phyloP scores from a whole-genome alignment of 306 rosid species.

The Begonia masoniana region DNA sequence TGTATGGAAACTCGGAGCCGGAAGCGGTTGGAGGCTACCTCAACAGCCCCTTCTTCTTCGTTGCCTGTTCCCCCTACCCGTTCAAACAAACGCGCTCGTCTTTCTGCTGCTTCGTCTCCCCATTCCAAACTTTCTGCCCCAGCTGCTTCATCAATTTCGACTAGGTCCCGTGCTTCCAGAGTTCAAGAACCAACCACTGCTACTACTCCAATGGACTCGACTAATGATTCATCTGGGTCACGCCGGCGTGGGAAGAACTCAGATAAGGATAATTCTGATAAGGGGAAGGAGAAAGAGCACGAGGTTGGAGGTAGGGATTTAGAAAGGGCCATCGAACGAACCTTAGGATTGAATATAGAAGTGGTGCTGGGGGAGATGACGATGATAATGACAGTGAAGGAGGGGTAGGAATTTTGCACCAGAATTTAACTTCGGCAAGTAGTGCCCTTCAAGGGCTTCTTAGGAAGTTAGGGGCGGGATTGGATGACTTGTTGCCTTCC shows the following conservation, averaged over 20 bases:
- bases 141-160: constrained; percentile 25
- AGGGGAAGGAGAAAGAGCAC: constrained; percentile 81
- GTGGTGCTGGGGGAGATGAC: constrained; percentile 43
- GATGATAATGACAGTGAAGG: constrained; percentile 88
- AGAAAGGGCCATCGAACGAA: constrained; percentile 37
- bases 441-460: constrained; percentile 98
- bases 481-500: constrained; percentile 80
- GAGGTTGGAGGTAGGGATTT: constrained; percentile 78
- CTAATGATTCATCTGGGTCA: constrained; percentile 79
- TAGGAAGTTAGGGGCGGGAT: constrained; percentile 88
- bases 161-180: constrained; percentile 64
- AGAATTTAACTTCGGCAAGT: constrained; percentile 80
- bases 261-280: constrained; percentile 60
- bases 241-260: constrained; percentile 65
- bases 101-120: constrained; percentile 28
- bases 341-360: constrained; percentile 52
- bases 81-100: constrained; percentile 65
- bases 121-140: constrained; percentile 9
- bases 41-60: constrained; percentile 98
- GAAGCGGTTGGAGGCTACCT: constrained; percentile 99
- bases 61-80: constrained; percentile 77
- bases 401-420: constrained; percentile 62
- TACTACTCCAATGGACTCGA: constrained; percentile 54
- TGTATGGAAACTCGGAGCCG: constrained; percentile 99
- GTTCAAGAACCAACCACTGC: constrained; percentile 26